Percentiles rank a stretch among this genome's conserved stretches.
Conservation (phyloP, 306 rosid genomes). For the Medicago lupulina region DNA sequence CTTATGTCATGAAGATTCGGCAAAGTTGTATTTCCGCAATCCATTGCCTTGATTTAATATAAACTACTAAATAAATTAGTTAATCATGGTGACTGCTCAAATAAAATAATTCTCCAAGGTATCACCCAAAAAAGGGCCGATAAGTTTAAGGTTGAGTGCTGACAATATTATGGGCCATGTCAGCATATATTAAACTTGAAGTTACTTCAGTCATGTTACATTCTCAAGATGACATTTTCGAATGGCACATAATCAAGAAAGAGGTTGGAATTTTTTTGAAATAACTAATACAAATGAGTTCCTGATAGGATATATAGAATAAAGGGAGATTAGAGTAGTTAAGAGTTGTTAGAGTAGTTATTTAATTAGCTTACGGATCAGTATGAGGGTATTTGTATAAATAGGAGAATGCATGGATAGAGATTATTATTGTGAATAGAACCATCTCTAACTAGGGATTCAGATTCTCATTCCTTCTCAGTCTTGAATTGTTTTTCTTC, state of each 20-base stretch:
- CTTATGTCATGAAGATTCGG: neutral
- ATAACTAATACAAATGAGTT: slow-evolving; percentile 20
- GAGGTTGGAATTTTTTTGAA: neutral
- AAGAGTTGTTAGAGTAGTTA: no score
- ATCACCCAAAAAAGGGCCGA: neutral
- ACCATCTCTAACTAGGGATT: no score
- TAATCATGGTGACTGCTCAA: slow-evolving; percentile 1
- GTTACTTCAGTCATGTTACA: slow-evolving; percentile 19
- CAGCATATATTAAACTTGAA: slow-evolving; percentile 7
- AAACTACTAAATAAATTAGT: slow-evolving; percentile 24
- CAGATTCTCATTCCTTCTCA: no score
- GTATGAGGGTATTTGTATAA: no score
- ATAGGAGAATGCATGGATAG: no score
- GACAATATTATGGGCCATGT: slow-evolving; percentile 22
- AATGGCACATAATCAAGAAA: slow-evolving; percentile 16
- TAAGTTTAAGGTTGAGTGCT: neutral
- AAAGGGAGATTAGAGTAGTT: no score
- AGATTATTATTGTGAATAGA: no score
- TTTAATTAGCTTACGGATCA: no score
- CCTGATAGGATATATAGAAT: no score
- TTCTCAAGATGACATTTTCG: slow-evolving; percentile 26
- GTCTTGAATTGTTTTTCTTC: no score
- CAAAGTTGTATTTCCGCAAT: neutral
- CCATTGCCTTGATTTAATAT: slow-evolving; percentile 18
- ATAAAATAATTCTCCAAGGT: slow-evolving; percentile 17